Conservation (phyloP, 2,329 filamentous ascomycete species). For the Epichloe hybrida region DNA sequence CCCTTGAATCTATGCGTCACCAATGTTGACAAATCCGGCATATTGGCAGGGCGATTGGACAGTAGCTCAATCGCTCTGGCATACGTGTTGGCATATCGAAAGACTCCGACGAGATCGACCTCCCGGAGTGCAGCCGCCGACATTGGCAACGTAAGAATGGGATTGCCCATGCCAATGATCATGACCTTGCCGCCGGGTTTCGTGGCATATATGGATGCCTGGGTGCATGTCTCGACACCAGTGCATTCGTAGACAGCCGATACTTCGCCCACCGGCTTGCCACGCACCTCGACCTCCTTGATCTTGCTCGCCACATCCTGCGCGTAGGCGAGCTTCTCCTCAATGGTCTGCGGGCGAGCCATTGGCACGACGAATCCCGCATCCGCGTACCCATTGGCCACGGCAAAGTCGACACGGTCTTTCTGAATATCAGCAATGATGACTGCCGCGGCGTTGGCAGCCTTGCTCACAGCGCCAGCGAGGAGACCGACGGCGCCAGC, state of each 20-base stretch:
- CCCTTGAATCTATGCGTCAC: conserved; percentile 59
- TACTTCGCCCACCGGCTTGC: conserved; percentile 45
- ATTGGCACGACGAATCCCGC: conserved; percentile 36
- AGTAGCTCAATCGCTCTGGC: conserved; percentile 38
- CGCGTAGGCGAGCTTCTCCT: conserved; percentile 39
- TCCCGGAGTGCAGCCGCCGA: conserved; percentile 56
- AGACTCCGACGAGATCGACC: conserved; percentile 58
- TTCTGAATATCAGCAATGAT: conserved; percentile 43
- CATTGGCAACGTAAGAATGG: conserved; percentile 55
- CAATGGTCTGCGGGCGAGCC: conserved; percentile 32
- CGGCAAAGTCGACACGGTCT: conserved; percentile 43
- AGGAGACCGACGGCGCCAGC: conserved; percentile 49
- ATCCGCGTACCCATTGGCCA: conserved; percentile 42
- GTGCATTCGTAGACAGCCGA: conserved; percentile 66
- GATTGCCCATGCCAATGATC: conserved; percentile 60
- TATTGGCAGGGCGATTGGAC: conserved; percentile 30
- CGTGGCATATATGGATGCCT: conserved; percentile 58
- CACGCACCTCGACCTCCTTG: conserved; percentile 21
- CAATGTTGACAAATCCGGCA: conserved; percentile 53
- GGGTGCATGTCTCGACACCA: conserved; percentile 62
- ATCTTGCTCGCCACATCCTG: conserved; percentile 33
- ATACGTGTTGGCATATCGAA: conserved; percentile 67
- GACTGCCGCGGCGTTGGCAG: conserved; percentile 28
- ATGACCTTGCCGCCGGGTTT: conserved; percentile 56
- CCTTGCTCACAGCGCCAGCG: conserved; percentile 43